Conservation (phyloP, 2,329 filamentous ascomycete genomes). For the Aphanocladium album region DNA sequence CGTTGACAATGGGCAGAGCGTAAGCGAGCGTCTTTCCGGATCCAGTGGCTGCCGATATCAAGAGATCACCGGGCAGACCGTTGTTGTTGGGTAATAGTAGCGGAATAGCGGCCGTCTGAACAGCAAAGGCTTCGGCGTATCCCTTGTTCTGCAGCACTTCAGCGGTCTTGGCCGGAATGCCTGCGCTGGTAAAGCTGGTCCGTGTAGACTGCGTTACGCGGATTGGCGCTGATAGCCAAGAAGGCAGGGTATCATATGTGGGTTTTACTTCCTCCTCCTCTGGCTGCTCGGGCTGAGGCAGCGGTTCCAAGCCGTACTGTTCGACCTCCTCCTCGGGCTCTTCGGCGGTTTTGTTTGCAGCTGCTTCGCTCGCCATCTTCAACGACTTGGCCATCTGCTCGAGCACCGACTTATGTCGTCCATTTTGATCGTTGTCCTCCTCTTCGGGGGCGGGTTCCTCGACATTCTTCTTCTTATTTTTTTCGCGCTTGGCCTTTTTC, state of each 20-base stretch:
- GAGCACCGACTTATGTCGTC: slow-evolving; percentile 46
- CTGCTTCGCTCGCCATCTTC: slow-evolving; percentile 39
- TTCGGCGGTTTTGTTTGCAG: slow-evolving; percentile 26
- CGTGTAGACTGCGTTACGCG: slow-evolving; percentile 57
- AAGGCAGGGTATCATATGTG: slow-evolving; percentile 71
- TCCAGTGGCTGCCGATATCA: slow-evolving; percentile 88
- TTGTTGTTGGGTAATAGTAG: slow-evolving; percentile 64
- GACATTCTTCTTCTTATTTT: slow-evolving; percentile 32
- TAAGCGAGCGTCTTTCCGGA: slow-evolving; percentile 96
- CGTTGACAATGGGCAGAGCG: slow-evolving; percentile 75
- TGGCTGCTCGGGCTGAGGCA: slow-evolving; percentile 70
- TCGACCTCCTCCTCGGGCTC: slow-evolving; percentile 34
- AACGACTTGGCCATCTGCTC: slow-evolving; percentile 53
- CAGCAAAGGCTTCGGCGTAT: slow-evolving; percentile 36
- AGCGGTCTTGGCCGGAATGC: slow-evolving; percentile 55
- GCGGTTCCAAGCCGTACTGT: slow-evolving; percentile 68
- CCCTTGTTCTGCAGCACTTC: slow-evolving; percentile 59
- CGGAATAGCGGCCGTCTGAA: slow-evolving; percentile 58
- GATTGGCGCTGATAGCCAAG: slow-evolving; percentile 76
- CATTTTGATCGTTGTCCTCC: slow-evolving; percentile 24
- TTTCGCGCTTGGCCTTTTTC: slow-evolving; percentile 22
- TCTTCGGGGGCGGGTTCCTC: slow-evolving; percentile 20
- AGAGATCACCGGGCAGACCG: slow-evolving; percentile 67
- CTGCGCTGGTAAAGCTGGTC: slow-evolving; percentile 57
- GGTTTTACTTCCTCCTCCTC: slow-evolving; percentile 53